Percentiles rank a stretch among this genome's conserved stretches.
These are phyloP conservation scores for Moesziomyces parantarcticus DNA, from an alignment of 1,284 basidiomycete species.

Conservation along the genomic window DNA sequence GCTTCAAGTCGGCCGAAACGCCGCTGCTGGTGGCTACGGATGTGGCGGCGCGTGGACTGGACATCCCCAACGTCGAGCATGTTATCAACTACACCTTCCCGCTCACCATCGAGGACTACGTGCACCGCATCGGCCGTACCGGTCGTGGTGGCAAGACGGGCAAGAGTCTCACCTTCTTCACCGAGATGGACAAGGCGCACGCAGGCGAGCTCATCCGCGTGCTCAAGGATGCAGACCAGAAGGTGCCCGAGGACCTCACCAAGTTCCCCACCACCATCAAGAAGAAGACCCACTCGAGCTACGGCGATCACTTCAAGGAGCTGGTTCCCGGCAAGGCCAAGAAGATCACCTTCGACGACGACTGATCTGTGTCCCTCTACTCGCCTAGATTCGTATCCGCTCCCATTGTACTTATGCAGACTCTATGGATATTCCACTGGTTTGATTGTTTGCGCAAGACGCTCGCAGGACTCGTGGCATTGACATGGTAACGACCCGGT, in stretches of 20 bases:
- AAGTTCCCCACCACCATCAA: conserved; percentile 95
- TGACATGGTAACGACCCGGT: no score
- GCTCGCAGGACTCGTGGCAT: not conserved
- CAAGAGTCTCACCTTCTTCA: conserved; percentile 95
- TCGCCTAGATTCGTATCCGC: not conserved
- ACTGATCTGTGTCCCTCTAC: not conserved
- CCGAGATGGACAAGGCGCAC: conserved; percentile 74
- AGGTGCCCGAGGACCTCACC: conserved; percentile 78
- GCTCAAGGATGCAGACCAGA: conserved; percentile 84
- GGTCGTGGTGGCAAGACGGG: conserved; percentile 91
- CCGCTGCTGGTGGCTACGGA: conserved; percentile 94
- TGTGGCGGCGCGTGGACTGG: conserved; percentile 93
- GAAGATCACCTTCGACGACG: conserved; percentile 66
- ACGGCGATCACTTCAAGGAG: conserved; percentile 69
- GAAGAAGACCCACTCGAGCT: conserved; percentile 86
- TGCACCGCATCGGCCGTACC: conserved; percentile 96
- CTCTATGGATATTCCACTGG: not conserved
- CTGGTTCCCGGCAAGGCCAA: conserved; percentile 79
- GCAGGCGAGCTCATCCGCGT: conserved; percentile 95
- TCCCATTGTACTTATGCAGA: not conserved
- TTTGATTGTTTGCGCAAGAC: not conserved
- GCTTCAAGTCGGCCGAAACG: conserved; percentile 86
- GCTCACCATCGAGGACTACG: conserved; percentile 78
- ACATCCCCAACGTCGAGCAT: conserved; percentile 93
- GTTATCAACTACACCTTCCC: conserved; percentile 87